phyloP scores from a whole-genome alignment of 2,329 filamentous ascomycete species.

The Chrysoporthe puriensis region DNA sequence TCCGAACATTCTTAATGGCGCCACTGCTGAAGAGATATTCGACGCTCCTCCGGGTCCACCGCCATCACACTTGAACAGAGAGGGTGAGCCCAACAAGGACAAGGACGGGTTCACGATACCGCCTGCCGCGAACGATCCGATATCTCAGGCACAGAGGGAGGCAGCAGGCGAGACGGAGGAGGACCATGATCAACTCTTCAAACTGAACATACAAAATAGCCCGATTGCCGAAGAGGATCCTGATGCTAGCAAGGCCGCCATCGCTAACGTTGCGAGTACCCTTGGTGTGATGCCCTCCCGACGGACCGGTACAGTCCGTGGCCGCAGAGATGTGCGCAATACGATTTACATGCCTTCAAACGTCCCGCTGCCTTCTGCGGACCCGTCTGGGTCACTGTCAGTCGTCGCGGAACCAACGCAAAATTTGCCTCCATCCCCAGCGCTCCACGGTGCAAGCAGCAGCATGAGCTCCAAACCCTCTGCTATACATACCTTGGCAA shows the following conservation, averaged over 20 bases:
- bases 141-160: constrained; percentile 74
- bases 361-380: constrained; percentile 3
- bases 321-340: constrained; percentile 88
- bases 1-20: constrained; percentile 52
- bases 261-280: constrained; percentile 76
- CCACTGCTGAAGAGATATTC: constrained; percentile 49
- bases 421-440: constrained; percentile 41
- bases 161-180: constrained; percentile 55
- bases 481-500: constrained; percentile 59
- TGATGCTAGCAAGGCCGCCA: constrained; percentile 71
- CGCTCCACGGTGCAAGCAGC: constrained; percentile 39
- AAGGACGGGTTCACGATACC: constrained; percentile 79
- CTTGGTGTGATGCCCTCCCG: constrained; percentile 70
- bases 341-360: constrained; percentile 75
- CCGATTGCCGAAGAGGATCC: constrained; percentile 79
- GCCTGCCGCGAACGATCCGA: constrained; percentile 62
- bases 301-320: constrained; percentile 77
- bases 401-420: constrained; percentile 32
- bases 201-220: constrained; percentile 77
- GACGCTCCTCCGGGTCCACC: constrained; percentile 58
- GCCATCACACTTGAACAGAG: constrained; percentile 46
- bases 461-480: constrained; percentile 45
- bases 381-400: constrained; percentile 13
- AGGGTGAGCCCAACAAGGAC: constrained; percentile 59
- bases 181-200: constrained; percentile 70